These are phyloP conservation scores for Aureobasidium sp. DNA, from an alignment of 2,329 filamentous ascomycete species.

Conservation along the genomic window DNA sequence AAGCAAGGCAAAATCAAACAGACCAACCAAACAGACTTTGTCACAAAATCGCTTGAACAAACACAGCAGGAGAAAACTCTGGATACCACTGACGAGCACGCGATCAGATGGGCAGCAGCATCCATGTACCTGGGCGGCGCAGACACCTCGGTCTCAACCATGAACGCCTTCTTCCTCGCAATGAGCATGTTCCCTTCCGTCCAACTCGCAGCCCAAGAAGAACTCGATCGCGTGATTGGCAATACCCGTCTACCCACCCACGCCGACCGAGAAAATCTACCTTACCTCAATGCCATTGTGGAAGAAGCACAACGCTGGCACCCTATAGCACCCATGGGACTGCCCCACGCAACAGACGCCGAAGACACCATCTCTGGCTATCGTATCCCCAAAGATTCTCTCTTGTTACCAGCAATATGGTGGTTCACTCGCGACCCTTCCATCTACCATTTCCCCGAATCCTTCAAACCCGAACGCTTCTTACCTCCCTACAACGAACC, in stretches of 20 bases:
- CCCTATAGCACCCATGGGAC: constrained; percentile 23
- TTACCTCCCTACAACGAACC: constrained; percentile 22
- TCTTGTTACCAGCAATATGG: constrained; percentile 31
- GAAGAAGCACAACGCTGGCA: constrained; percentile 29
- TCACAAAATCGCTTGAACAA: constrained; percentile 32
- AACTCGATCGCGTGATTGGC: constrained; percentile 33
- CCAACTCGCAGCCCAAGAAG: constrained; percentile 21
- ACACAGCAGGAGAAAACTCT: constrained; percentile 13
- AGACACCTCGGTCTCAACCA: constrained; percentile 25
- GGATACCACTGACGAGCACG: constrained; percentile 21
- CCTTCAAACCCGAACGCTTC: constrained; percentile 38
- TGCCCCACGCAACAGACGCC: constrained; percentile 24
- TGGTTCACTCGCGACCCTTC: constrained; percentile 28
- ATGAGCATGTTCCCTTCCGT: constrained; percentile 20
- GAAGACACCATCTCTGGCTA: constrained; percentile 30
- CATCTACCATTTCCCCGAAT: constrained; percentile 18
- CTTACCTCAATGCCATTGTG: constrained; percentile 25
- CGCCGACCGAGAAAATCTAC: constrained; percentile 16
- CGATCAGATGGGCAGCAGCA: constrained; percentile 34
- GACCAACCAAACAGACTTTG: constrained; percentile 25
- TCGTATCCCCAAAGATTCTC: constrained; percentile 32
- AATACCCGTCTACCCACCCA: constrained; percentile 37
- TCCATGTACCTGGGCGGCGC: constrained; percentile 35
- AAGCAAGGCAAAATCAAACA: constrained; percentile 20
- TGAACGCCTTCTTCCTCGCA: constrained; percentile 8